phyloP scores from a whole-genome alignment of 176 grass and related monocot genomes.

The Neostapfia colusana region DNA sequence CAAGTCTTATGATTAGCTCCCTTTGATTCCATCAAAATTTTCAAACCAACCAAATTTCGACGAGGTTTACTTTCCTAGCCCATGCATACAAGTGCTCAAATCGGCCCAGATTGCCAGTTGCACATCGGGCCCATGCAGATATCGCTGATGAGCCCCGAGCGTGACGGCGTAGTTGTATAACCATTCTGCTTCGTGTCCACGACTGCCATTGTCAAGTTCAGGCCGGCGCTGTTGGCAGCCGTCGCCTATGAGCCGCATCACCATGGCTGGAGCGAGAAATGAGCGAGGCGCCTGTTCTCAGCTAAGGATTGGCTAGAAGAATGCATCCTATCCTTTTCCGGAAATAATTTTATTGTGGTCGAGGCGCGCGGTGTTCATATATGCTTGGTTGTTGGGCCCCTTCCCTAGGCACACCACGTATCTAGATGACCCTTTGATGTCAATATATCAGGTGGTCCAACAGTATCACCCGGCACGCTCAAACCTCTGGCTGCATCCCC shows the following conservation, averaged over 20 bases:
- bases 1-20: background rate
- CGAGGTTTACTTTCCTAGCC: no score
- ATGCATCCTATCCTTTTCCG: background rate
- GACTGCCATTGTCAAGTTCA: no score
- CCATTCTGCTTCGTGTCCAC: no score
- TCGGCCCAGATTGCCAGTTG: slow-evolving; percentile 43
- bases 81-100: background rate
- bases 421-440: background rate
- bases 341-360: background rate
- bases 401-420: background rate
- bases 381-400: background rate
- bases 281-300: background rate
- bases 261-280: background rate
- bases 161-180: slow-evolving; percentile 56
- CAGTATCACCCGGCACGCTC: background rate
- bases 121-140: slow-evolving; percentile 70
- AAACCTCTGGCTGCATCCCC: background rate
- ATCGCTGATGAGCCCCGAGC: slow-evolving; percentile 50
- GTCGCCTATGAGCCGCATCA: background rate
- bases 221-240: no score
- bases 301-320: background rate
- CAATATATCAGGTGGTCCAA: slow-evolving; percentile 25
- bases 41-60: no score
- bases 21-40: background rate
- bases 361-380: background rate